Percentiles rank a stretch among this genome's conserved stretches.
These are phyloP conservation scores for Coffea canephora DNA, from an alignment of 257 asterid genomes.

Conservation along the genomic window DNA sequence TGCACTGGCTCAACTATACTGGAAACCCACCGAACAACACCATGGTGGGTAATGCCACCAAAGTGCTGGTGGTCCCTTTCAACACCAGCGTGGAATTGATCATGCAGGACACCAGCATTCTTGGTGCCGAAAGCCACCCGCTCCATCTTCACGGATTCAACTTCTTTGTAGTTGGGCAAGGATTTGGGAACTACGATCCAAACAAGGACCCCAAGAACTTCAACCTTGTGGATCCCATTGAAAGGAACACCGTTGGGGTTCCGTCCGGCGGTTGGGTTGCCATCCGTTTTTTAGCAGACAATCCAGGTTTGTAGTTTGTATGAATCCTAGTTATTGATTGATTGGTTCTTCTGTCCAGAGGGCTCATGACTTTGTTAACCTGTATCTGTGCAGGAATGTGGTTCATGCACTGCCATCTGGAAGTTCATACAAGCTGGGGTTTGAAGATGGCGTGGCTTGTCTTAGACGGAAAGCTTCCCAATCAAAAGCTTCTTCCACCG, in stretches of 20 bases:
- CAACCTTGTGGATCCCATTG: constrained; percentile 58
- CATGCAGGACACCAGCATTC: constrained; percentile 60
- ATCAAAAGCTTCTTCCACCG: constrained; percentile 56
- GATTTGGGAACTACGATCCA: constrained; percentile 48
- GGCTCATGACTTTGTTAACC: not conserved
- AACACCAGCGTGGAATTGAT: constrained; percentile 55
- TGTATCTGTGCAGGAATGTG: constrained; percentile 39
- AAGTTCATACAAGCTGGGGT: constrained; percentile 60
- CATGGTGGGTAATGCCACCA: constrained; percentile 43
- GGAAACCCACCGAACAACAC: constrained; percentile 57
- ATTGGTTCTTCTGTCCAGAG: not conserved
- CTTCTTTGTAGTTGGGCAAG: constrained; percentile 68
- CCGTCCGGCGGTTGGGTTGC: constrained; percentile 75
- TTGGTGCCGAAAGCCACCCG: constrained; percentile 67
- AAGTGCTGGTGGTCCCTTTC: constrained; percentile 41
- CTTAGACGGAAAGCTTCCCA: constrained; percentile 54
- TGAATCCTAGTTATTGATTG: not conserved
- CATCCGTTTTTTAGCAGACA: constrained; percentile 56
- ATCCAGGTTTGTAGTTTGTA: constrained; percentile 45
- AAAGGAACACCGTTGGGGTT: constrained; percentile 63
- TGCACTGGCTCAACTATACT: constrained; percentile 49
- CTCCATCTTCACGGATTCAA: constrained; percentile 68
- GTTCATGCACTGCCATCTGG: constrained; percentile 65
- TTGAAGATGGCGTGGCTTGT: constrained; percentile 72
- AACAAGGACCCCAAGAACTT: constrained; percentile 45